phyloP scores from a whole-genome alignment of 2,329 filamentous ascomycete genomes.

The Westerdykella aurantiaca region DNA sequence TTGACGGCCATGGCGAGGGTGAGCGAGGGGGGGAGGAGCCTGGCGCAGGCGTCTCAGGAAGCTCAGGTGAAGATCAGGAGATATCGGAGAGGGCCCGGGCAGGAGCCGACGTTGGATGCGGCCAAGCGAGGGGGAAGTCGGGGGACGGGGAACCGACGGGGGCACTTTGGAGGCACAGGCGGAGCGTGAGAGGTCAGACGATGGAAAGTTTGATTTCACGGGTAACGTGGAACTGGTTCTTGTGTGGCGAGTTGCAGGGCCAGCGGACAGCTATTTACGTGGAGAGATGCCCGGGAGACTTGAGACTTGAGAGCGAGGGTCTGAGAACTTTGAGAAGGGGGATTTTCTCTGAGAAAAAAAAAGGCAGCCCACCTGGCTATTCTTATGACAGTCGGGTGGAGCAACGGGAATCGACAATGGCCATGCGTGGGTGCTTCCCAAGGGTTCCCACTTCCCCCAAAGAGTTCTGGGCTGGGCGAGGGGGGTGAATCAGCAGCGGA shows the following conservation, averaged over 20 bases:
- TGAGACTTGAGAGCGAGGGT: conserved; percentile 12
- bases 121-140: conserved; percentile 11
- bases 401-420: no score
- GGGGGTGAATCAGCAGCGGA: no score
- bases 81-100: conserved; percentile 16
- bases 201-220: no score
- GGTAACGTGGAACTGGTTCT: no score
- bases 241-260: no score
- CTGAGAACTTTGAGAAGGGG: no score
- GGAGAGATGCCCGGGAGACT: conserved; percentile 14
- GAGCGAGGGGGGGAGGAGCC: conserved; percentile 13
- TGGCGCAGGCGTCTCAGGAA: conserved; percentile 13
- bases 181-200: background rate
- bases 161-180: background rate
- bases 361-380: conserved; percentile 12
- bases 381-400: conserved; percentile 2
- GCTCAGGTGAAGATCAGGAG: conserved; percentile 37
- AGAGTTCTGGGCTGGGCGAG: no score
- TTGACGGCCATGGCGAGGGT: conserved; percentile 35
- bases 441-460: no score
- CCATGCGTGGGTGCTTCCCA: no score
- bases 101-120: conserved; percentile 4
- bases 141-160: no score
- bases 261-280: background rate
- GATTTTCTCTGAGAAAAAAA: conserved; percentile 21